A percentile compares a stretch with the other conserved stretches of the same genome.
Conservation (phyloP, 2,329 filamentous ascomycete genomes). For the Leptographium procerum region DNA sequence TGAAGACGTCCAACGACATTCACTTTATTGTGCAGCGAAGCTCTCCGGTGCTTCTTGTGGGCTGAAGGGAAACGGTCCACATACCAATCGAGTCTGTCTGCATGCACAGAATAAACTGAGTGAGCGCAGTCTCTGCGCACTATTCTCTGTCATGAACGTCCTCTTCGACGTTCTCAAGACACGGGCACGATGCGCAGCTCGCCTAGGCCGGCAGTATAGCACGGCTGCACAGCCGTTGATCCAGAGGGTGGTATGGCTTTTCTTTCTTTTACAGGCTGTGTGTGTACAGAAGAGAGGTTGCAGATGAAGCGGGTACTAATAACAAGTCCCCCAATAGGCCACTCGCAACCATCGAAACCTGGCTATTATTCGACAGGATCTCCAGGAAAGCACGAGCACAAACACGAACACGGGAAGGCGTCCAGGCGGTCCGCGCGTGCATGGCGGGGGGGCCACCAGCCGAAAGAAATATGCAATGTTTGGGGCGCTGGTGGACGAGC, state of each 20-base stretch:
- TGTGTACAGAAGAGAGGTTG: neutral
- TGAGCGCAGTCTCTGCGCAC: neutral
- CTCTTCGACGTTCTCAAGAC: neutral
- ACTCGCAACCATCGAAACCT: neutral
- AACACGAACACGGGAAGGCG: neutral
- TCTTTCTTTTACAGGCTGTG: neutral
- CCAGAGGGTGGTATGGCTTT: neutral
- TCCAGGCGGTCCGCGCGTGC: neutral
- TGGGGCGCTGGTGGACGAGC: conserved; percentile 15
- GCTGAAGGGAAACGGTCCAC: too few species aligned
- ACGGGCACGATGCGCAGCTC: neutral
- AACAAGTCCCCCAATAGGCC: neutral
- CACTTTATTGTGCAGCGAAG: too few species aligned
- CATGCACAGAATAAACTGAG: neutral
- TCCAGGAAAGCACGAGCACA: neutral
- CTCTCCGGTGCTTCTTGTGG: too few species aligned
- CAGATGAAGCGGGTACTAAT: neutral
- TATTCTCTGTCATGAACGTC: neutral
- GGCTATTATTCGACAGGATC: neutral
- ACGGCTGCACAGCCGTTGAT: neutral
- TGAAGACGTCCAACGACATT: too few species aligned
- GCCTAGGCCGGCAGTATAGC: neutral
- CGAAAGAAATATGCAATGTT: conserved; percentile 17
- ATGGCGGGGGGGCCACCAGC: neutral
- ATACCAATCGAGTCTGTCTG: too few species aligned